Evolutionary conservation across 345 rosid species (phyloP), one percentile per base, ranked within the genome.

Genomic region (Salix suchowensis): DNA sequence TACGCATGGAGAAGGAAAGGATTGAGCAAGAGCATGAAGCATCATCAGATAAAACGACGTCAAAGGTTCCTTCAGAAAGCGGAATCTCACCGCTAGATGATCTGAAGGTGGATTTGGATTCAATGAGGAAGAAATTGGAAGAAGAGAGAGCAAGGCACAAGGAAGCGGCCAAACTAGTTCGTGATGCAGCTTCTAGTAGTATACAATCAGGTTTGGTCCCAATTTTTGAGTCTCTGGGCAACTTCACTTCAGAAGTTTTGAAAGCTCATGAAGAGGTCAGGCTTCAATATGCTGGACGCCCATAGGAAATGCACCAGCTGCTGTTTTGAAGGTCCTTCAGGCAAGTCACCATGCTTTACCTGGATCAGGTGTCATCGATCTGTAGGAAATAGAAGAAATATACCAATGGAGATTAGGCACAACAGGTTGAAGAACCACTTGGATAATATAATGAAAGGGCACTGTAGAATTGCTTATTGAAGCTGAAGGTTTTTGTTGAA

Each of bases 81-180:
- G 98, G 97, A 36, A 82, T 91, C 71, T 92, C 98, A 4, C 89
- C 85, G 2, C 76, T 92, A 19, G 97, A 92, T 82, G 97, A 92
- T 78, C 79, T 94, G 50, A 91, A 91, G 83, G 97, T 90, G 78
- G 98, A 94, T 84, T 82, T 94, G 88, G 97, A 92, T 84, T 90
- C 90, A 2, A 87, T 94, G 92, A 88, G 88, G 83, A 88, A 87
- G 89, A 94, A 78, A 83, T 54, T 94, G 80, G 89, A 80, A 76
- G 95, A 88, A 79, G 97, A 91, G 82, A 88, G 92, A 82, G 84
- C 78, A 34, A 88, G 91, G 74, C 97, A 93, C 18, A 91, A 90
- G 82, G 97, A 88, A 79, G 84, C 93, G 8, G 76, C 89, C 42
- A 89, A 88, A 73, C 78, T 89, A 62, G 97, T 91, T 75, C 86